Evolutionary conservation across 768 basidiomycete species (phyloP), one percentile per base, ranked within the genome.

Genomic region (Suillus clintonianus): DNA sequence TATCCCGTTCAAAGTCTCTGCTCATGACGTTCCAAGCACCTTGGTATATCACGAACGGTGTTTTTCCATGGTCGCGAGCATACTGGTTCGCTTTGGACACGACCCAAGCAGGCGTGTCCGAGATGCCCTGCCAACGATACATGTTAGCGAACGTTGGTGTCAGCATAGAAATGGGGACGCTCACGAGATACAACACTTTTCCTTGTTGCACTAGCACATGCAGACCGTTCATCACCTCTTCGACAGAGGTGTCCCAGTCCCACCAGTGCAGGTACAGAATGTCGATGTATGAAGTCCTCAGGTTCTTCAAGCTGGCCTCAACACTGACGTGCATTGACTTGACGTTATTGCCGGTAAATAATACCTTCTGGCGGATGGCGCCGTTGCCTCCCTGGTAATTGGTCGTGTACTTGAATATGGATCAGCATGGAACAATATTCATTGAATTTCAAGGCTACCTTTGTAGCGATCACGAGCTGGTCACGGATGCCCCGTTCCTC

Each of bases 251-350:
- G 1, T 77, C 67, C 63, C 76, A 80, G 65, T 82, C 81, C 81
- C 51, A 53, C 51, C 51, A 53, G 32, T 53, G 51, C 5, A 81
- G 45, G 67, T 82, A 82, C 15, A 82, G 69, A 45, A 85, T 67
- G 64, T 86, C 84, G 65, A 84, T 80, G 62, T 83, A 83, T 4
- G 70, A 68, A 0, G 81, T 83, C 36, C 80, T 72, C 1, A 86
- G 76, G 66, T 82, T 82, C 74, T 80, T 80, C 64, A 86, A 72
- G 13, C 80, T 82, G 19, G 32, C 51, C 32, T 73, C 69, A 1
- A 85, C 72, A 22, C 79, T 78, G 45, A 83, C 37, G 30, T 76
- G 73, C 69, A 85, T 70, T 4, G 76, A 77, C 67, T 86, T 86
- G 63, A 72, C 60, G 64, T 75, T 77, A 68, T 89, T 88, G 0